These are phyloP conservation scores for Rhizoctonia solani DNA, from an alignment of 1,284 basidiomycete genomes.

Conservation along the genomic window DNA sequence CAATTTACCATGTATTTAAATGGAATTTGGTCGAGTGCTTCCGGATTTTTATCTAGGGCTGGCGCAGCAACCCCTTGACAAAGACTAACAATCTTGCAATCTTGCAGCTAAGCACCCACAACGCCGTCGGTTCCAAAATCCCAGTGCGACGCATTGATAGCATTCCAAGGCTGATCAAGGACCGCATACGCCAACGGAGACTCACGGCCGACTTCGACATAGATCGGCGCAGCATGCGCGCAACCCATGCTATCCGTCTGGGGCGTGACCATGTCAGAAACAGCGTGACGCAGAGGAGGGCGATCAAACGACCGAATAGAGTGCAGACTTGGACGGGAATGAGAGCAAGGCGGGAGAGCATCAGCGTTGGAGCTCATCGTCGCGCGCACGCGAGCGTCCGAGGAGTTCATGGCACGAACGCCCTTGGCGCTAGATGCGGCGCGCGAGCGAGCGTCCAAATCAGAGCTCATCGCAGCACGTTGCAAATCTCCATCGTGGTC, in stretches of 20 bases:
- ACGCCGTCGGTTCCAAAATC: slow-evolving; percentile 16
- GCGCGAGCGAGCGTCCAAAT: neutral
- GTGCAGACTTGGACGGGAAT: neutral
- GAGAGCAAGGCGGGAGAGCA: too few species aligned
- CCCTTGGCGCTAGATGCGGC: too few species aligned
- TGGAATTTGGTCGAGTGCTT: too few species aligned
- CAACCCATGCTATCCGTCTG: slow-evolving; percentile 22
- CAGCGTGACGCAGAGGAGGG: slow-evolving; percentile 3
- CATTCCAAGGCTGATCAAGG: slow-evolving; percentile 10
- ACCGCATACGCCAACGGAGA: slow-evolving; percentile 9
- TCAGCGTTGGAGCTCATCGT: too few species aligned
- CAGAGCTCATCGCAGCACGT: slow-evolving; percentile 8
- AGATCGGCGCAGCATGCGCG: neutral
- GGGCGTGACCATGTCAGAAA: neutral
- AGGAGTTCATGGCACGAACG: too few species aligned
- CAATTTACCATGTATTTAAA: too few species aligned
- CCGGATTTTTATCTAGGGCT: too few species aligned
- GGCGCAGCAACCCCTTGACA: too few species aligned
- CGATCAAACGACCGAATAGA: slow-evolving; percentile 2
- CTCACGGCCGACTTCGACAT: neutral
- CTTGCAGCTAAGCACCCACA: neutral
- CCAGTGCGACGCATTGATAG: neutral
- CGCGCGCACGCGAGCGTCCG: too few species aligned
- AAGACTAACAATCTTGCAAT: too few species aligned
- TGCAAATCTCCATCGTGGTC: neutral